Base-by-base conservation (phyloP, 2,329 filamentous ascomycete species). In the Aspergillus sergii region DNA sequence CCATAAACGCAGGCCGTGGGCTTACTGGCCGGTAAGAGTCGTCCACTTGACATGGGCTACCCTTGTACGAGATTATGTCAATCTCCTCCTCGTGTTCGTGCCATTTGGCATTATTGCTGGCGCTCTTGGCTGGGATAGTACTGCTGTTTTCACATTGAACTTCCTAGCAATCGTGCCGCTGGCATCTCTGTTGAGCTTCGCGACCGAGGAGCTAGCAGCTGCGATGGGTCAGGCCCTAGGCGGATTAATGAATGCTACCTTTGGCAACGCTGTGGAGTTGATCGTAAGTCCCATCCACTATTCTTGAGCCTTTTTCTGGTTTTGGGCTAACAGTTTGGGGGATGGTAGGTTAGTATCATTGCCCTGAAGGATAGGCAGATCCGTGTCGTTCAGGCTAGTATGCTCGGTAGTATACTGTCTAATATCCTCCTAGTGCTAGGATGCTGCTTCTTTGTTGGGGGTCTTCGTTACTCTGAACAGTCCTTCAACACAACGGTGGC, bases 331-430 rank as follows among this genome's bases (percentile, higher is more conserved):
- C 36, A 30, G 16, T 51, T 36, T 16, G 12, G 19, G 30, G 16
- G 36, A 48, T 56, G 61, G 11, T 74, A 94, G 91, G 92, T 96
- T 75, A 96, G 92, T 76, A 94, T 98, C 70, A 91, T 98, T 67
- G 95, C 95, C 21, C 85, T 99, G 53, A 88, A 84, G 68, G 88
- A 95, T 71, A 88, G 89, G 66, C 91, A 98, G 80, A 96, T 97
- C 74, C 89, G 94, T 72, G 94, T 98, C 68, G 94, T 98, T n/a
- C 95, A 98, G 81, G 91, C 94, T 23, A 96, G 93, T 67, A 98
- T 98, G 94, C 88, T 98, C 39, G 94, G 95, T 55, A 96, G 92
- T 73, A 96, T 98, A 71, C 84, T 98, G 45, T 97, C 94, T 68
- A 98, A 98, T 79, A 89, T 97, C 68, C 85, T 98, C 9, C 87